Percentiles rank a stretch among this genome's conserved stretches.
Conservation (phyloP, 177 flowering plant species). For the Vitis hybrid region DNA sequence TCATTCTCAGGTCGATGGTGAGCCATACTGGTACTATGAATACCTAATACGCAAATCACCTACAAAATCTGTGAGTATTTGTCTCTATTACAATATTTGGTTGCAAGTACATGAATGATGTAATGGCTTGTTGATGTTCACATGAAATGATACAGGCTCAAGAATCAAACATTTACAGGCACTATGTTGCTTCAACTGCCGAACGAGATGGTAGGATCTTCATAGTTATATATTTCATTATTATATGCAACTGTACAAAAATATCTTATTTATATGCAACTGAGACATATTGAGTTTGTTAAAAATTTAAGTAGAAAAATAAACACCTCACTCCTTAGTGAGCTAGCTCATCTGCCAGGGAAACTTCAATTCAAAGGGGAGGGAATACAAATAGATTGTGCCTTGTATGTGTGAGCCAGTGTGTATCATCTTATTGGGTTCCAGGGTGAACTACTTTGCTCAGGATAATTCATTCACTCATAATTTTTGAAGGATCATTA, state of each 20-base stretch:
- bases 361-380: neutral
- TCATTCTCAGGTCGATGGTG: slow-evolving; percentile 72
- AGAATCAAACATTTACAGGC: slow-evolving; percentile 70
- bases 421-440: neutral
- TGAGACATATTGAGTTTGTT: too few relatives aligned
- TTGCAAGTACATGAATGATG: neutral
- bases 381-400: neutral
- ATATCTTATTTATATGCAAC: neutral
- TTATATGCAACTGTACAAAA: neutral
- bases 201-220: slow-evolving; percentile 79
- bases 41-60: slow-evolving; percentile 94
- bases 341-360: too few relatives aligned
- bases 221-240: neutral
- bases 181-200: slow-evolving; percentile 76
- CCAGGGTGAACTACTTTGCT: neutral
- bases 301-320: neutral
- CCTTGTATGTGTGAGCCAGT: neutral
- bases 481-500: neutral
- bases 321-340: neutral
- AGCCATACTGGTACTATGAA: slow-evolving; percentile 87
- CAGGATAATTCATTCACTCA: neutral
- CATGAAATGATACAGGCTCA: slow-evolving; percentile 51
- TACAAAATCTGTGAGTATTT: slow-evolving; percentile 59
- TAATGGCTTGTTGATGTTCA: slow-evolving; percentile 7
- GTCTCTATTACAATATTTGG: neutral